A percentile compares a stretch with the other conserved stretches of the same genome.
These are phyloP conservation scores for Oryza brachyantha DNA, from an alignment of 176 grass and related monocot genomes.

Conservation along the genomic window DNA sequence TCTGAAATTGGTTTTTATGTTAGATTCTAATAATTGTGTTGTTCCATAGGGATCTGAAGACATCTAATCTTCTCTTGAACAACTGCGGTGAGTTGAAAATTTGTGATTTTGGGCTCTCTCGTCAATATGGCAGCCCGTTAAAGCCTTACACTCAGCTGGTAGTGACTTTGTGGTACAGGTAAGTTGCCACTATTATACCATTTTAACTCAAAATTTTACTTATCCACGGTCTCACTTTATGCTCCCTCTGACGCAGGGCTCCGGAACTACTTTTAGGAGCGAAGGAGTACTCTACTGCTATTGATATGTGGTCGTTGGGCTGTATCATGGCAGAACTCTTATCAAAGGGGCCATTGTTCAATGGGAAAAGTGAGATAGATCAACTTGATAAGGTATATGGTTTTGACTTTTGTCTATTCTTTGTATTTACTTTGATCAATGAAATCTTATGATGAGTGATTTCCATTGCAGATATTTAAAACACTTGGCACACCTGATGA, in stretches of 20 bases:
- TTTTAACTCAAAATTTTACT: neutral
- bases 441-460: slow-evolving; percentile 26
- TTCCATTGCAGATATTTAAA: slow-evolving; percentile 72
- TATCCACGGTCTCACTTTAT: slow-evolving; percentile 3
- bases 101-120: slow-evolving; percentile 94
- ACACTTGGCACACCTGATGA: slow-evolving; percentile 73
- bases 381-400: slow-evolving; percentile 77
- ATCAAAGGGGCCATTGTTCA: slow-evolving; percentile 75
- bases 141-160: slow-evolving; percentile 94
- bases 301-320: slow-evolving; percentile 95
- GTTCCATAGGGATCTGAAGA: slow-evolving; percentile 75
- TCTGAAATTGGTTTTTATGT: neutral
- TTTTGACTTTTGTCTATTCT: slow-evolving; percentile 10
- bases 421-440: slow-evolving; percentile 16
- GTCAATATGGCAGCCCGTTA: slow-evolving; percentile 85
- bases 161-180: slow-evolving; percentile 98
- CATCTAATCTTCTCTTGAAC: slow-evolving; percentile 93
- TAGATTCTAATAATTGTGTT: slow-evolving; percentile 29
- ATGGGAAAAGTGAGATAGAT: slow-evolving; percentile 68
- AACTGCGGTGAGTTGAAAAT: slow-evolving; percentile 93
- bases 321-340: slow-evolving; percentile 97
- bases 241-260: slow-evolving; percentile 45
- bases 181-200: too few relatives aligned
- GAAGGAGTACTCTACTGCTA: slow-evolving; percentile 93
- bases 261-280: slow-evolving; percentile 85